A percentile compares a stretch with the other conserved stretches of the same genome.
Conservation (phyloP, 2,329 filamentous ascomycete species). For the Monosporascus sp. region DNA sequence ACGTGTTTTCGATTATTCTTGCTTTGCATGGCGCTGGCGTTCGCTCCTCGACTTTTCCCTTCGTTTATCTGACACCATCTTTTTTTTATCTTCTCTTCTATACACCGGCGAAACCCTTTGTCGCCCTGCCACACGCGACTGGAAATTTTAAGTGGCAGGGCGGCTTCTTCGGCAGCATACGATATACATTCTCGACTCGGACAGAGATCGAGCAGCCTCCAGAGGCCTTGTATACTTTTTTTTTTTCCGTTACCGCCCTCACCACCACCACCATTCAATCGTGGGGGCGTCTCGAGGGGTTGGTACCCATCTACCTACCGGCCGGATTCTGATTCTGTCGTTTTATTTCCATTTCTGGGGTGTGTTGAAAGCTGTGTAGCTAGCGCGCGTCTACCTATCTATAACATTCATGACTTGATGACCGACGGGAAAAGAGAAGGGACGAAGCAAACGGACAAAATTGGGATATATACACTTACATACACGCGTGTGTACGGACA, state of each 20-base stretch:
- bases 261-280: neutral
- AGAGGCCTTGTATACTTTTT: neutral
- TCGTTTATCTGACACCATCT: conserved; percentile 5
- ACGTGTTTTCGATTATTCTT: conserved; percentile 1
- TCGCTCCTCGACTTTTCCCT: conserved; percentile 1
- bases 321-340: too few species aligned
- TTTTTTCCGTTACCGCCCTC: neutral
- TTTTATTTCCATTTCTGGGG: too few species aligned
- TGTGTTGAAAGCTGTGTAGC: too few species aligned
- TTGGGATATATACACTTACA: too few species aligned
- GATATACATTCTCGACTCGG: neutral
- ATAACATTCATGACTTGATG: too few species aligned
- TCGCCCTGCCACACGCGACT: neutral
- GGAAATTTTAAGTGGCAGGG: neutral
- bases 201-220: neutral
- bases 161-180: neutral
- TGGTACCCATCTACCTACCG: neutral
- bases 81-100: conserved; percentile 3
- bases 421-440: too few species aligned
- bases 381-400: too few species aligned
- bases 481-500: too few species aligned
- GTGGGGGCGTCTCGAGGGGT: neutral
- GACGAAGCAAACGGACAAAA: too few species aligned
- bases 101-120: conserved; percentile 2
- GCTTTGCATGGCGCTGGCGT: conserved; percentile 35